phyloP scores from a whole-genome alignment of 192 early-diverging fungal genomes.

The Gaertneriomyces semiglobifer region DNA sequence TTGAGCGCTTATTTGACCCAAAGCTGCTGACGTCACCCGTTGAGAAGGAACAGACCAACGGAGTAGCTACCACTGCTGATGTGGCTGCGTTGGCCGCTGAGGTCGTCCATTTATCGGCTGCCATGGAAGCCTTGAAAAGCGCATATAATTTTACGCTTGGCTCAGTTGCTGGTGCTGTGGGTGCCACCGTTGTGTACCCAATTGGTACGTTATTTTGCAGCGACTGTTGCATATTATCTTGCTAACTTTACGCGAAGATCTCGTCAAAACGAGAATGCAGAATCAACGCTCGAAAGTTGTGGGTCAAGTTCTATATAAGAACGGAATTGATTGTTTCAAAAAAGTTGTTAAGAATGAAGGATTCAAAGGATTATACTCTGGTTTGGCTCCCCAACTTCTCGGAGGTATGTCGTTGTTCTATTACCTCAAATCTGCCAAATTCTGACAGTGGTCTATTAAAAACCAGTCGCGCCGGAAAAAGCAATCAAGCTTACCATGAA shows the following conservation, averaged over 20 bases:
- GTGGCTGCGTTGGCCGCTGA: conserved; percentile 18
- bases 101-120: conserved; percentile 25
- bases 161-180: conserved; percentile 87
- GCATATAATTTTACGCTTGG: conserved; percentile 77
- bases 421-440: not conserved
- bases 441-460: not conserved
- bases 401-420: conserved; percentile 28
- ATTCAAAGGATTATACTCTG: conserved; percentile 83
- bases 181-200: conserved; percentile 92
- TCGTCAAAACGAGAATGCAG: conserved; percentile 99
- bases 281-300: conserved; percentile 88
- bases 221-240: not conserved
- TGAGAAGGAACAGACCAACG: conserved; percentile 1
- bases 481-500: conserved; percentile 98
- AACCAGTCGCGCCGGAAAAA: conserved; percentile 91
- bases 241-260: conserved; percentile 51
- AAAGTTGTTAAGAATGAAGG: conserved; percentile 94
- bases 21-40: not conserved
- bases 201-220: conserved; percentile 49
- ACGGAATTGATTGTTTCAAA: conserved; percentile 92
- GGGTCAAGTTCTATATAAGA: conserved; percentile 90
- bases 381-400: conserved; percentile 87
- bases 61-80: conserved; percentile 17
- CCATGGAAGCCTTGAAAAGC: conserved; percentile 52
- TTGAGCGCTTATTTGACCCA: conserved; percentile 28